A percentile compares a stretch with the other conserved stretches of the same genome.
Conservation (phyloP, 2,329 filamentous ascomycete genomes). For the Exophiala phaeomuriformis region DNA sequence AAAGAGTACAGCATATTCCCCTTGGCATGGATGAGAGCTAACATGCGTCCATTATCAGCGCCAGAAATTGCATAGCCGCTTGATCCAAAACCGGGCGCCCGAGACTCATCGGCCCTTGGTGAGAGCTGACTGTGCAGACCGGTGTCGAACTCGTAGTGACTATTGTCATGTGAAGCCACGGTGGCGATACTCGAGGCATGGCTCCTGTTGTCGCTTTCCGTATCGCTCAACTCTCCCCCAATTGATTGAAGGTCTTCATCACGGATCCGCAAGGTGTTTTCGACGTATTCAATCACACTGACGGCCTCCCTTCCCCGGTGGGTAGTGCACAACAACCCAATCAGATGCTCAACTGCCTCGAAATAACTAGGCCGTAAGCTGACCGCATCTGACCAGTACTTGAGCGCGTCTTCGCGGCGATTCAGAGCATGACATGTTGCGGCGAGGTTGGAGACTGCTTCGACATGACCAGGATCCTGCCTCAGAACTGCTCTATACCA, state of each 20-base stretch:
- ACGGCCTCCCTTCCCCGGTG: conserved; percentile 79
- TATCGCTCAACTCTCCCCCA: conserved; percentile 52
- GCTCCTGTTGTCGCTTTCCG: conserved; percentile 51
- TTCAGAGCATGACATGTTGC: conserved; percentile 80
- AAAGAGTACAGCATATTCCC: conserved; percentile 96
- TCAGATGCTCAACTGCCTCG: conserved; percentile 89
- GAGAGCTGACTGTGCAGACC: conserved; percentile 24
- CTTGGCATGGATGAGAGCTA: conserved; percentile 92
- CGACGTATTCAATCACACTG: conserved; percentile 76
- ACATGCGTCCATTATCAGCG: conserved; percentile 81
- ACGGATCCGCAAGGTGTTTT: conserved; percentile 58
- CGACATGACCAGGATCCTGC: conserved; percentile 63
- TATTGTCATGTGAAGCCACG: conserved; percentile 48
- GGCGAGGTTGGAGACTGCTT: conserved; percentile 88
- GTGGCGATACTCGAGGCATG: conserved; percentile 47
- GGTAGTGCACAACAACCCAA: conserved; percentile 74
- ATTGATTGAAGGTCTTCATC: conserved; percentile 43
- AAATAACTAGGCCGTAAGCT: conserved; percentile 79
- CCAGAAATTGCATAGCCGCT: conserved; percentile 81
- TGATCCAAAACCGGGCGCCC: conserved; percentile 56
- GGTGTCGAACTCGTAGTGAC: conserved; percentile 51
- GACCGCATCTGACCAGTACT: conserved; percentile 78
- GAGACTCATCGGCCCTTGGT: conserved; percentile 6
- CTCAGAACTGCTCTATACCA: conserved; percentile 52
- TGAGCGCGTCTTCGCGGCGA: conserved; percentile 73